These are phyloP conservation scores for Tricholoma saponaceum DNA, from an alignment of 768 basidiomycete species.

Conservation along the genomic window DNA sequence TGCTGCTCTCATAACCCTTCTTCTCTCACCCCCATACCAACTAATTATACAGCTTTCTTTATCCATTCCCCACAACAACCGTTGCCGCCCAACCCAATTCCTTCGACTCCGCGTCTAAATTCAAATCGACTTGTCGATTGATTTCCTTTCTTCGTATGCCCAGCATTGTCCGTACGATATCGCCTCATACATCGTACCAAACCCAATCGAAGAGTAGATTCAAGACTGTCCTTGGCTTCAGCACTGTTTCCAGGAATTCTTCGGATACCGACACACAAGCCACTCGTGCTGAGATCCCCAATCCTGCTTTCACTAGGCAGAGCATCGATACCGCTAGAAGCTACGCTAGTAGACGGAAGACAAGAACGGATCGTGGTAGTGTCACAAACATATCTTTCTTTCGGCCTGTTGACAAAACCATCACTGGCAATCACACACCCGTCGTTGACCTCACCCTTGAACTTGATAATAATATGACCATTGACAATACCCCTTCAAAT, in stretches of 20 bases:
- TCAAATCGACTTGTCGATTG: slow-evolving; percentile 1
- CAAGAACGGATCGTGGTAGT: slow-evolving; percentile 30
- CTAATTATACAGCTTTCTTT: slow-evolving; percentile 11
- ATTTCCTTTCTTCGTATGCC: slow-evolving; percentile 6
- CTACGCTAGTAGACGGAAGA: slow-evolving; percentile 31
- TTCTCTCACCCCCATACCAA: not conserved
- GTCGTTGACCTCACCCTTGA: slow-evolving; percentile 14
- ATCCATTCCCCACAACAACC: slow-evolving; percentile 3
- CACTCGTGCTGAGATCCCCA: slow-evolving; percentile 23
- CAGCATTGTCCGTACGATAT: slow-evolving; percentile 9
- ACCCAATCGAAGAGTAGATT: slow-evolving; percentile 40
- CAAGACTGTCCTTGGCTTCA: slow-evolving; percentile 44
- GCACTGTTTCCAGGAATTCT: slow-evolving; percentile 29
- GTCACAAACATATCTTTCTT: slow-evolving; percentile 41
- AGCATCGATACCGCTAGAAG: slow-evolving; percentile 42
- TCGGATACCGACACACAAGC: slow-evolving; percentile 25
- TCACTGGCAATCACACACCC: slow-evolving; percentile 5
- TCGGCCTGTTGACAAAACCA: slow-evolving; percentile 26
- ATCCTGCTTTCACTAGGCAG: slow-evolving; percentile 29
- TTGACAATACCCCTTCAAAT: slow-evolving; percentile 17
- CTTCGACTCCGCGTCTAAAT: not conserved
- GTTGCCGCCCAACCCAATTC: not conserved
- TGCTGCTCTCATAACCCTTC: slow-evolving; percentile 12
- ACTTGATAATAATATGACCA: slow-evolving; percentile 20
- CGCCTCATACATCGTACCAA: slow-evolving; percentile 13